phyloP scores from a whole-genome alignment of 2,329 filamentous ascomycete genomes.

The Graphiopsis chlorocephala region DNA sequence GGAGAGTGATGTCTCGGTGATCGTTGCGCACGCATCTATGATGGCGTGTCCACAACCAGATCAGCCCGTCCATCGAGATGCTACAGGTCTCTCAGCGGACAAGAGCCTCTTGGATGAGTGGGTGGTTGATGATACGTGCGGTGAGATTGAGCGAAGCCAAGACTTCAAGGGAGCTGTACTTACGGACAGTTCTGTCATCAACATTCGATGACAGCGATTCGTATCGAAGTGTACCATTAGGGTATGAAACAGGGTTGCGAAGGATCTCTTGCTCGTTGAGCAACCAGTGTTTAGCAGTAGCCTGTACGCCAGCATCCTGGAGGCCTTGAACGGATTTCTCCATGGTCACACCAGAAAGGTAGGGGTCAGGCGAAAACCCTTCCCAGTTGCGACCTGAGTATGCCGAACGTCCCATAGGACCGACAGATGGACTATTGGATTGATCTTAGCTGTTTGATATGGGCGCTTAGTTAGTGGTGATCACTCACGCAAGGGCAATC shows the following conservation, averaged over 20 bases:
- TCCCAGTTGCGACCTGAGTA: conserved; percentile 40
- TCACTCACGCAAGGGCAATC: conserved; percentile 40
- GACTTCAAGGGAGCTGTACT: conserved; percentile 41
- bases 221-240: neutral
- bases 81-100: neutral
- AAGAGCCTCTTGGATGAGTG: neutral
- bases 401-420: conserved; percentile 23
- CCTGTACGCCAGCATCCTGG: conserved; percentile 43
- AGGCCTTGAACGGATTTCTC: conserved; percentile 51
- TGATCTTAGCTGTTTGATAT: conserved; percentile 66
- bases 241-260: neutral
- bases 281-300: conserved; percentile 25
- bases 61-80: neutral
- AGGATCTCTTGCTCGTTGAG: conserved; percentile 14
- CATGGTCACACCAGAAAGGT: conserved; percentile 52
- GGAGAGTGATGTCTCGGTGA: no score
- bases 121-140: neutral
- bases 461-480: conserved; percentile 42
- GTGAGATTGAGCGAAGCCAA: neutral
- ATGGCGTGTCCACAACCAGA: neutral
- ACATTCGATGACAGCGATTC: conserved; percentile 29
- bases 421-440: conserved; percentile 46
- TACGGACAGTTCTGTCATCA: conserved; percentile 23
- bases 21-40: neutral
- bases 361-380: conserved; percentile 66